Evolutionary conservation across 2,329 filamentous ascomycete species (phyloP).

Genomic region (Venturia aucupariae): DNA sequence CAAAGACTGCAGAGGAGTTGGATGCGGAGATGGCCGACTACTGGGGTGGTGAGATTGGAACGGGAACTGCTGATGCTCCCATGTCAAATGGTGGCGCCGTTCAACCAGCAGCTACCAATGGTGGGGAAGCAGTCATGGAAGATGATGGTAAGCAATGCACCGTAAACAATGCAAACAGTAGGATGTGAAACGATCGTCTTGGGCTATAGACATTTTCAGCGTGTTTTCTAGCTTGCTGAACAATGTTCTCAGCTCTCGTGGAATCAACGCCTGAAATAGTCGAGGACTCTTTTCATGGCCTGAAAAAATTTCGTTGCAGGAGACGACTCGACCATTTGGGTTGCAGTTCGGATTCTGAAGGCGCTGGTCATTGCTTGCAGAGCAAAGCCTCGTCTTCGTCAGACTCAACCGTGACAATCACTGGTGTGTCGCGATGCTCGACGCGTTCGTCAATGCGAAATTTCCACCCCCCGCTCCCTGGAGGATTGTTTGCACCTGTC

Average conservation of each 20-base stretch:
- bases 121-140: constrained; percentile 30
- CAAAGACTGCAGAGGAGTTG: constrained; percentile 89
- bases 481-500: background rate
- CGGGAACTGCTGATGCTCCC: constrained; percentile 34
- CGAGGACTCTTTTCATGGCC: background rate
- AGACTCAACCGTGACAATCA: background rate
- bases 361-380: background rate
- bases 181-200: background rate
- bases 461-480: background rate
- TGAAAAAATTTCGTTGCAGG: too few species aligned
- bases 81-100: constrained; percentile 38
- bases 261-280: background rate
- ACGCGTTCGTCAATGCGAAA: background rate
- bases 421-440: background rate
- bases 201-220: too few species aligned
- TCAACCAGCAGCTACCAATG: constrained; percentile 33
- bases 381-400: background rate
- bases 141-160: constrained; percentile 22
- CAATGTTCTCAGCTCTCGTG: background rate
- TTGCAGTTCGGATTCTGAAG: background rate
- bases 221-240: background rate
- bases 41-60: constrained; percentile 50
- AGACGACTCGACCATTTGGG: background rate
- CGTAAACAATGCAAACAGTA: background rate
- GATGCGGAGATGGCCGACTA: constrained; percentile 98